These are phyloP conservation scores for Cornus suecica DNA, from an alignment of 148 eudicot genomes.

Conservation along the genomic window DNA sequence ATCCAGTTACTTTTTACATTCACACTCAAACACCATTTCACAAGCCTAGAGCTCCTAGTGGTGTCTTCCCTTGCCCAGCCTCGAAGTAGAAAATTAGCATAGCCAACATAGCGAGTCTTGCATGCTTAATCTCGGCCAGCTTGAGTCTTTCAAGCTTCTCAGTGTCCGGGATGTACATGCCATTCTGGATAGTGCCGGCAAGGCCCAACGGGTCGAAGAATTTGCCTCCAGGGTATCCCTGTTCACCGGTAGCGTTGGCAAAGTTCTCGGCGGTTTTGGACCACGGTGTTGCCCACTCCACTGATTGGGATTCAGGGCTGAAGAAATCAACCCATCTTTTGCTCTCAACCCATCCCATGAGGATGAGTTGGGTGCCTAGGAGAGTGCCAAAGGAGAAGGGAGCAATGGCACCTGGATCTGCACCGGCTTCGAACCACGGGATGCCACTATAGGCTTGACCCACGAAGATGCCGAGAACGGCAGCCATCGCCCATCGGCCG, in stretches of 20 bases:
- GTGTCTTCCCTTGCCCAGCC: slow-evolving; percentile 97
- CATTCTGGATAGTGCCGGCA: slow-evolving; percentile 58
- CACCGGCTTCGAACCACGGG: slow-evolving; percentile 98
- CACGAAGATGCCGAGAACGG: slow-evolving; percentile 88
- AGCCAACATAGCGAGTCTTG: slow-evolving; percentile 93
- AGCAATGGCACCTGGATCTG: slow-evolving; percentile 85
- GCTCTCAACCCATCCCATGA: slow-evolving; percentile 99
- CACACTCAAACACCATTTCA: slow-evolving; percentile 23
- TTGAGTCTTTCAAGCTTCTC: slow-evolving; percentile 92
- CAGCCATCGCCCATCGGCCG: slow-evolving; percentile 97
- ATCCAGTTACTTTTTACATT: slow-evolving; percentile 19
- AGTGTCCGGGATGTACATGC: slow-evolving; percentile 60
- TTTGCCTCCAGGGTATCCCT: slow-evolving; percentile 96
- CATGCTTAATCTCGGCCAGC: slow-evolving; percentile 93
- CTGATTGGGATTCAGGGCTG: slow-evolving; percentile 90
- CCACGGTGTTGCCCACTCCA: slow-evolving; percentile 99
- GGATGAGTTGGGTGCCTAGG: slow-evolving; percentile 87
- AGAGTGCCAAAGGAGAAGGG: slow-evolving; percentile 87
- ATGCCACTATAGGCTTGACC: slow-evolving; percentile 95
- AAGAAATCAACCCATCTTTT: slow-evolving; percentile 97
- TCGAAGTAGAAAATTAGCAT: slow-evolving; percentile 91
- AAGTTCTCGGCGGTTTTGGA: slow-evolving; percentile 84
- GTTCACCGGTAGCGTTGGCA: slow-evolving; percentile 77
- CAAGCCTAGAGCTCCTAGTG: slow-evolving; percentile 91
- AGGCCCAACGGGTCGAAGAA: slow-evolving; percentile 83